Evolutionary conservation across 768 basidiomycete species (phyloP), one percentile per base, ranked within the genome.

Genomic region (Boletus edulis): DNA sequence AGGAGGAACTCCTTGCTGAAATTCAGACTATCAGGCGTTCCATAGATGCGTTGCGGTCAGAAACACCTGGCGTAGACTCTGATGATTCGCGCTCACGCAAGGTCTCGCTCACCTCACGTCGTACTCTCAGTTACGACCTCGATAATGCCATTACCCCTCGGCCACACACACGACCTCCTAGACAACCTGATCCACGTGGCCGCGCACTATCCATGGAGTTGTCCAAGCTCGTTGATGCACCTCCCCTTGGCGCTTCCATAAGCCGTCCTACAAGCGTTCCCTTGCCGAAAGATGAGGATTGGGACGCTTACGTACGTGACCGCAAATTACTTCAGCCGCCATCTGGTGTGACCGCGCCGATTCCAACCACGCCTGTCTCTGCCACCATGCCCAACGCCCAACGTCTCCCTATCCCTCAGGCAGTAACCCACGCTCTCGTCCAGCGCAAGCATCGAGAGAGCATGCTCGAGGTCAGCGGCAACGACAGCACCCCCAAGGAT

Each of bases 241-340:
- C 75, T 48, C 64, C 74, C 22, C 61, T 79, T 15, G 81, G 81
- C 14, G 79, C 81, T 51, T 75, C 83, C 2, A 83, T 88, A 51
- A 78, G 78, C 52, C 79, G 89, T 38, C 87, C 90, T 15, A 86
- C 83, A 0, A 90, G 87, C 61, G 85, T 78, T 6, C 88, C 89
- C n/a, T 71, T 89, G 39, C 49, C 54, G 5, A 66, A 80, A 46
- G 84, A 89, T 41, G 78, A 82, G n/a, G 86, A 89, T 59, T 97
- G 94, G 94, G 89, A 95, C 58, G 72, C 80, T 42, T 96, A 97
- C 68, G 80, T 94, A 46, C 84, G 84, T 43, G 91, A 95, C 47
- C 82, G 94, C 52, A 91, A 88, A 66, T 77, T 97, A 15, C 72
- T 94, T 56, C 89, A 91, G 63, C 91, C 92, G 41, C 91, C 91